A percentile compares a stretch with the other conserved stretches of the same genome.
Evolutionary conservation across 2,329 filamentous ascomycete genomes (phyloP).

Genomic region (Nothomitra cinnamomea): DNA sequence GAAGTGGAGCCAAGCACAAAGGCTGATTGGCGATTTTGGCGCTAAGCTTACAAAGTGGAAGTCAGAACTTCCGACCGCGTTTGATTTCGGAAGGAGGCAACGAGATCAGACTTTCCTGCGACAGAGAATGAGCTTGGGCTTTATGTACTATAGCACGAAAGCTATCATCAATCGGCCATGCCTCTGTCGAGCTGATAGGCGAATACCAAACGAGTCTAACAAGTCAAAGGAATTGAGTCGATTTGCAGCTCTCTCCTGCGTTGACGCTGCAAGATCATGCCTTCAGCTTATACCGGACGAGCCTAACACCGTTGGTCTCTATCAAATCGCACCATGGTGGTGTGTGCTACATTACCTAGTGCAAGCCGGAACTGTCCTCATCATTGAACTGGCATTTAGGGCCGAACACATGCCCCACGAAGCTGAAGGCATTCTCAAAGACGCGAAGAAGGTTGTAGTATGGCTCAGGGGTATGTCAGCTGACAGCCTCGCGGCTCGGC

Average conservation of each 20-base stretch:
- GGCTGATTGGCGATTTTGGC: conserved; percentile 6
- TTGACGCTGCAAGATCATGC: conserved; percentile 23
- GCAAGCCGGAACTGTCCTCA: conserved; percentile 26
- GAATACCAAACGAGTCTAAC: conserved; percentile 15
- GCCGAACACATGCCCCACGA: conserved; percentile 26
- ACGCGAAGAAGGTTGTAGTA: conserved; percentile 24
- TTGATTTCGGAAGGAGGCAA: conserved; percentile 9
- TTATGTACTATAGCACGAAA: conserved; percentile 27
- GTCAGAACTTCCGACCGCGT: background rate
- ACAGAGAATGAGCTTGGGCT: conserved; percentile 23
- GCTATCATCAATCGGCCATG: conserved; percentile 28
- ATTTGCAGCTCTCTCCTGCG: conserved; percentile 21
- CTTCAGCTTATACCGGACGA: conserved; percentile 26
- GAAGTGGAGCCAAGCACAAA: conserved; percentile 7
- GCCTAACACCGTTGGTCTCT: conserved; percentile 24
- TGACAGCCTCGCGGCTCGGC: background rate
- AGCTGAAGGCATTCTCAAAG: conserved; percentile 20
- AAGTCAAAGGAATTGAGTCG: conserved; percentile 19
- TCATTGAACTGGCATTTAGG: conserved; percentile 28
- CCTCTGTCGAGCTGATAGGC: conserved; percentile 26
- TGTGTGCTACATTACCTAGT: conserved; percentile 28
- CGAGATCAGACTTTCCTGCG: conserved; percentile 19
- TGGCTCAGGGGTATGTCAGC: conserved; percentile 26
- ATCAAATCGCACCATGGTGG: conserved; percentile 27
- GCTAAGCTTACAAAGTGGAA: conserved; percentile 7